Base-by-base conservation (phyloP, 495 filamentous ascomycete genomes). In the Aspergillus wentii region DNA sequence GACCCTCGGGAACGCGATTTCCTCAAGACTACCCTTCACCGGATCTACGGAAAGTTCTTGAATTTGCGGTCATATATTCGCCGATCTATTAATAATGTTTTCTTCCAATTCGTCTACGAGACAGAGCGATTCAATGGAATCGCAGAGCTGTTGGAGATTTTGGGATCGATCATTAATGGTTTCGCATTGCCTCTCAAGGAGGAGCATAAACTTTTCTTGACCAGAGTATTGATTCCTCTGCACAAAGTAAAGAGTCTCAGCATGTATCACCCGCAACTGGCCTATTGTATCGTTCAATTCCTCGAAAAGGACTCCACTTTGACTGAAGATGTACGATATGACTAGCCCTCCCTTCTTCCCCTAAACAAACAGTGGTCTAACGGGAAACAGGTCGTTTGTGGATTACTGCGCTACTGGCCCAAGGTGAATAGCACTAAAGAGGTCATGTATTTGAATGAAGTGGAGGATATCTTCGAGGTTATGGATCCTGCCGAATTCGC, bases 401-500 rank as follows among this genome's bases (percentile, higher is more conserved):
- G 92, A 10, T 72, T 99, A 43, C 71, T 99, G 43, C 82, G 92
- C 49, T 99, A 95, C 60, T 99, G 92, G 92, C 92, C 92, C 17
- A 99, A 99, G 69, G 86, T 90, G 35, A 99, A 99, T 59, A 97
- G 94, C 58, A 97, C 94, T 9, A 99, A 99, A 58, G 92, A 99
- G 58, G 92, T 99, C 50, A 99, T 99, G 92, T 99, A 89, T 62
- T 71, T 99, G 51, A 99, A 99, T 51, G 92, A 99, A 56, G 94
- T 99, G 7, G 92, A 99, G 57, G 92, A 99, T 57, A 99, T 97
- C 40, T 99, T 99, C 52, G 92, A 99, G 69, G 92, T 99, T 23
- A 99, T 99, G 92, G 92, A 99, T 52, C 92, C 92, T 5, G 88
- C 85, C 27, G 94, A 99, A 61, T 99, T 99, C 52, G 89, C 89